Conservation (phyloP, 2,329 filamentous ascomycete genomes). For the Arthrobotrys sphaeroides region DNA sequence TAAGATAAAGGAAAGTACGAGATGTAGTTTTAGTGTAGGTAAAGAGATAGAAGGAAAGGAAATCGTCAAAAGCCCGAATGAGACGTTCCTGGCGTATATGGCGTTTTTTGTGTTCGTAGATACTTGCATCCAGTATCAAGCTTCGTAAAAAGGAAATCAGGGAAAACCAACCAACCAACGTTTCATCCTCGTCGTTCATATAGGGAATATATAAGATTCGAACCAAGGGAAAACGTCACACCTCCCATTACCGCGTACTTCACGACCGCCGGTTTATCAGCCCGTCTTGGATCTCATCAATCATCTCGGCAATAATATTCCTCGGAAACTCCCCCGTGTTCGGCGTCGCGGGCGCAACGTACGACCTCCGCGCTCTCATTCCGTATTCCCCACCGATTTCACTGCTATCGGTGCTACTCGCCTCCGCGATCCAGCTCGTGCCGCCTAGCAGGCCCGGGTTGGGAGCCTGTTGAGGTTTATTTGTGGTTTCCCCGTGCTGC, state of each 20-base stretch:
- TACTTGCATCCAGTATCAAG: conserved; percentile 26
- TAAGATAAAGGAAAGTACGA: not conserved
- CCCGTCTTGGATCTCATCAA: conserved; percentile 31
- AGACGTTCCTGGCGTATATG: conserved; percentile 10
- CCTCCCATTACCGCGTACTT: not conserved
- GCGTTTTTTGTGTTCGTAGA: conserved; percentile 4
- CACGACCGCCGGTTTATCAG: conserved; percentile 6
- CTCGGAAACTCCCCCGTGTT: conserved; percentile 34
- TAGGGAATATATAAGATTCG: not conserved
- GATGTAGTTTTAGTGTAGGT: conserved; percentile 3
- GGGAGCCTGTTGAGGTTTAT: not conserved
- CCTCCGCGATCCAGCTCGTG: conserved; percentile 36
- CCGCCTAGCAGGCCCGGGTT: not conserved
- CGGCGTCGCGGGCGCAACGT: conserved; percentile 27
- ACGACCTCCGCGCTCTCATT: conserved; percentile 18
- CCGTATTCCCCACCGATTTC: conserved; percentile 15
- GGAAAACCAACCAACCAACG: too few species aligned
- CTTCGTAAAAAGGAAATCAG: conserved; percentile 13
- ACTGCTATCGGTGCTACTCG: conserved; percentile 18
- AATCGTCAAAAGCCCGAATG: not conserved
- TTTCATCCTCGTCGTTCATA: not conserved
- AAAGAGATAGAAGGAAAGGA: conserved; percentile 13
- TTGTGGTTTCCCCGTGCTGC: conserved; percentile 6
- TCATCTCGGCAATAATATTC: conserved; percentile 35
- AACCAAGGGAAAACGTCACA: conserved; percentile 3